phyloP scores from a whole-genome alignment of 163 green algal genomes.

The Coccomyxa subellipsoidea region DNA sequence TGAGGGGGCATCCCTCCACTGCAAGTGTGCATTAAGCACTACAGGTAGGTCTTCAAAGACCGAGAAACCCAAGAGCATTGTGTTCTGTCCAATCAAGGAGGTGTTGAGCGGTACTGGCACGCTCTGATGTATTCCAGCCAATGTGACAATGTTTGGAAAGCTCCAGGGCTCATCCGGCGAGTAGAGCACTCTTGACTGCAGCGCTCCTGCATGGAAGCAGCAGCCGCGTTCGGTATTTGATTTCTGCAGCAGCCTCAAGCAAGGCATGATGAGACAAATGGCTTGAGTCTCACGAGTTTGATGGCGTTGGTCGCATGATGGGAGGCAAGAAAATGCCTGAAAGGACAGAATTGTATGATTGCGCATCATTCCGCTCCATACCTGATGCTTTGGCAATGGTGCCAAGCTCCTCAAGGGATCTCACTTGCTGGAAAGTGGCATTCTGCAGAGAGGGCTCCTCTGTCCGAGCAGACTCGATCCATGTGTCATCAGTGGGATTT shows the following conservation, averaged over 20 bases:
- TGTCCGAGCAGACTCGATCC: neutral
- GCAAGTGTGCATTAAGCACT: neutral
- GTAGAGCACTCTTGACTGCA: neutral
- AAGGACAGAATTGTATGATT: too few species aligned
- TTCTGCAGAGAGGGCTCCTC: neutral
- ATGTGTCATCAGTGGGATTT: neutral
- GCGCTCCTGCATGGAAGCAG: neutral
- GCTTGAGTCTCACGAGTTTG: neutral
- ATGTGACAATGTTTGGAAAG: conserved; percentile 14
- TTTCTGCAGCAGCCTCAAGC: too few species aligned
- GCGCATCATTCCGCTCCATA: neutral
- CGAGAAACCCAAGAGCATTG: neutral
- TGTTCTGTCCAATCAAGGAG: neutral
- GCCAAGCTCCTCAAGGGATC: neutral
- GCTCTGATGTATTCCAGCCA: conserved; percentile 3
- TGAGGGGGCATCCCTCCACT: neutral
- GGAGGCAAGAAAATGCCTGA: too few species aligned
- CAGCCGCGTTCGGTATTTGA: too few species aligned
- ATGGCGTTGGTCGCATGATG: neutral
- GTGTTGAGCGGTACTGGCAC: neutral
- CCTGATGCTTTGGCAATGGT: neutral
- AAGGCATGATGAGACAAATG: too few species aligned
- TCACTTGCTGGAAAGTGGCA: neutral
- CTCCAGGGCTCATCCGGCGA: conserved; percentile 8
- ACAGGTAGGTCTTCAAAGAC: neutral